Base-by-base conservation (phyloP, 352 stramenopile species). In the Pythium chondricola region DNA sequence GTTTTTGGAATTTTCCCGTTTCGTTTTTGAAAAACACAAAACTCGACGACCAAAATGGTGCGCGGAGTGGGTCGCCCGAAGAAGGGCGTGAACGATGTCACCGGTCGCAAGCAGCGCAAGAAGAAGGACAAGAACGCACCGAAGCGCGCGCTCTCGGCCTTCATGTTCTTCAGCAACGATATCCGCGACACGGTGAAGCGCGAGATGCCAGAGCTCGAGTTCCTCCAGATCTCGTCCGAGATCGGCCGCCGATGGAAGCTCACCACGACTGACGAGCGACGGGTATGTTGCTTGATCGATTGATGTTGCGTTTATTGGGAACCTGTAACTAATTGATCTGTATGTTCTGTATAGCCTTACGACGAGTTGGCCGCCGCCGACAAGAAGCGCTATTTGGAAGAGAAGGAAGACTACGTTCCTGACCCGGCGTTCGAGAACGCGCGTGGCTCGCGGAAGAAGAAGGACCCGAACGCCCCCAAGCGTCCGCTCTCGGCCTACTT, bases 381-480 rank as follows among this genome's bases (percentile, higher is more conserved):
- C 74, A 93, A 94, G 69, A 72, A 78, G 56, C 78, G 84, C 40
- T 95, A 95, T 65, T 59, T 71, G 18, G 81, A 93, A 56, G 85
- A 93, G 65, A 94, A 93, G 65, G 82, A 91, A 50, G 76, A 89
- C 68, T 95, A 95, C 66, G 76, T 91, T 0, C 82, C 84, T 6
- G 84, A 95, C 64, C 80, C 78, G 45, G 83, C 73, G 25, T 93
- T 89, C 33, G 79, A 91, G 50, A 65, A 11, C 51, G 70, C 44
- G 72, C 83, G 63, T 59, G 66, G 37, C 58, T 55, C 70, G 24
- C 78, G 79, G 54, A 91, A 90, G 69, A 95, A 86, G 56, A 97
- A 97, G 58, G 94, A 97, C 68, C 89, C 89, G 14, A 87, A 88
- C 56, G 91, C 91, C 6, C 94, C 94, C 22, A 98, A 98, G 83